Base-by-base conservation (phyloP, 352 stramenopile species). In the Globisporangium cederbergense region DNA sequence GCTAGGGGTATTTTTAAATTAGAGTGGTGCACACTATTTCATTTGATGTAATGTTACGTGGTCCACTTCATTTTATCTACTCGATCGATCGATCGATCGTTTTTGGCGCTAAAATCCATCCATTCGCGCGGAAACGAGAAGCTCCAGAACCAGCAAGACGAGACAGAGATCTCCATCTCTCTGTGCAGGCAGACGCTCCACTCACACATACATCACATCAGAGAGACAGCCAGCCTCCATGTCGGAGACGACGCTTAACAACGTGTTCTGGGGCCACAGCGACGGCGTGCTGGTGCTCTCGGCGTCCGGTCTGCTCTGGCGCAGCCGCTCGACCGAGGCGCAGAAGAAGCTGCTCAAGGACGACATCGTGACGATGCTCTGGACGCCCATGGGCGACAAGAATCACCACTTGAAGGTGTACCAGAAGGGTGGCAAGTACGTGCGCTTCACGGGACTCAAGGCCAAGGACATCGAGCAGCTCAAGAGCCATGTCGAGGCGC, bases 321-420 rank as follows among this genome's bases (percentile, higher is more conserved):
- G 84, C 59, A 90, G 78, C 51, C 83, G 82, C 36, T 73, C 79
- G 56, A 95, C 86, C 14, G 86, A 95, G 68, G 74, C 79, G 9
- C 84, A 95, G 75, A 95, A 95, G 78, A 95, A 95, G 59, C 72
- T 95, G 55, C 66, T 81, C 47, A 91, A 90, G 61, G 86, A 95
- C 62, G 86, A 93, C 67, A 93, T 95, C 58, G 83, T 92, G 63
- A 91, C 83, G 74, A 81, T 93, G 64, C 74, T 93, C n/a, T 95
- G 74, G 72, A 92, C 86, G 53, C 83, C 83, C 36, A 75, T 95
- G 57, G 84, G 84, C 46, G 77, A 84, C 60, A 91, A 92, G 76
- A 81, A 83, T 57, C 77, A 92, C 72, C 84, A 95, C 69, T 65
- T 95, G 50, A 95, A 93, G 64, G 84, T 95, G 20, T 91, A 91